Evolutionary conservation across 169 alveolate genomes (phyloP), one percentile per base, ranked within the genome.

Genomic region (Eimeria tenella): DNA sequence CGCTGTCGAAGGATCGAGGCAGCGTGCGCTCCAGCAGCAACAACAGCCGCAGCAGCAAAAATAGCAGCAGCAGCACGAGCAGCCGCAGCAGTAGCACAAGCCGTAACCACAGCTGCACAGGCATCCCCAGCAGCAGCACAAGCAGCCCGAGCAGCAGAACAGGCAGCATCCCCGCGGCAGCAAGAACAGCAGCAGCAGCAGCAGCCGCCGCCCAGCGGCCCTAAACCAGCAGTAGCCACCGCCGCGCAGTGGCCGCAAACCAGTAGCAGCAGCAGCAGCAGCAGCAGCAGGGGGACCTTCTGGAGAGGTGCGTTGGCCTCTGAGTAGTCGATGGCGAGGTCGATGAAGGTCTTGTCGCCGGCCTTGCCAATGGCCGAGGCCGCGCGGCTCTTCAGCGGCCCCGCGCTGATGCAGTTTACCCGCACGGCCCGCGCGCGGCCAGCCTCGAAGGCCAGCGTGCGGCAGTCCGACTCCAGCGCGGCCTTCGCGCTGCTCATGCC

Each of bases 401-500:
- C 98, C 17, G 98, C 98, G 10, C 97, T 96, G 87, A 97, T 97
- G 42, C 97, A 95, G 90, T 97, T 97, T 25, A 97, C 95, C 4
- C 98, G 95, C 62, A 97, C 95, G 65, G 96, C 97, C 86, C 95
- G 95, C 93, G 93, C 92, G 86, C 97, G 50, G 25, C 97, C 96
- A 31, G 94, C 96, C 84, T 96, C 97, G 68, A 95, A 96, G 55
- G 98, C 98, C 94, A 96, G 95, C 17, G 96, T 95, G 65, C 97
- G 94, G 52, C 97, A 96, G 93, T 97, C 98, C 0, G 97, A 96
- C 93, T 97, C 98, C 10, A 97, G 95, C 56, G 97, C 97, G 15
- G 97, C 98, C 93, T 97, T 97, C 10, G 98, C 98, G 75, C 97
- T 96, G 86, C 97, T 95, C 98, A 97, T 97, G 58, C 98, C 98